These are phyloP conservation scores for Ramaria rubella DNA, from an alignment of 768 basidiomycete genomes.

Conservation along the genomic window DNA sequence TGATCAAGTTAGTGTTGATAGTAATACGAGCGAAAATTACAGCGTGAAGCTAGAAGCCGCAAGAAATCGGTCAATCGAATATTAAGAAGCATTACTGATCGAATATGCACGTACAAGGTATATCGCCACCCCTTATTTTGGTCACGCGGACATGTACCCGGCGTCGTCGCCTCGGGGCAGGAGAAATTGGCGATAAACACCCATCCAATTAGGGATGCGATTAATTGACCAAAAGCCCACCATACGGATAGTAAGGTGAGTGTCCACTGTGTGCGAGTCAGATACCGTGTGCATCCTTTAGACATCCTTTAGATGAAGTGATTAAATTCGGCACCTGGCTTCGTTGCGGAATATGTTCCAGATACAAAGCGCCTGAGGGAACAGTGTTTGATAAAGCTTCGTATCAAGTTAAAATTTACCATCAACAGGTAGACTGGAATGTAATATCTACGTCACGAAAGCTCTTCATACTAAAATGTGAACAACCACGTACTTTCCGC, in stretches of 20 bases:
- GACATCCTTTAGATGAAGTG: conserved; percentile 2
- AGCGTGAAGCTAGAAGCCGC: conserved; percentile 30
- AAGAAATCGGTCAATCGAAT: not conserved
- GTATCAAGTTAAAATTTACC: conserved; percentile 26
- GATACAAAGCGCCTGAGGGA: conserved; percentile 34
- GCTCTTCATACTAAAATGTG: conserved; percentile 24
- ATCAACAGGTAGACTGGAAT: conserved; percentile 37
- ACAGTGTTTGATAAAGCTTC: not conserved
- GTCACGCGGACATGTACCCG: conserved; percentile 38
- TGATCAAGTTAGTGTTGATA: conserved; percentile 2
- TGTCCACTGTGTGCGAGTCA: conserved; percentile 34
- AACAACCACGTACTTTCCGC: conserved; percentile 42
- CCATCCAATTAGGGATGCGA: conserved; percentile 48
- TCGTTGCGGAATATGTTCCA: conserved; percentile 39
- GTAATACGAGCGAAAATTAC: conserved; percentile 21
- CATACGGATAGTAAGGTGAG: conserved; percentile 48
- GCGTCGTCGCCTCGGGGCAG: conserved; percentile 29
- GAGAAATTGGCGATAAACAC: conserved; percentile 51
- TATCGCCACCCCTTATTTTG: conserved; percentile 61
- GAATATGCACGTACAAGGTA: conserved; percentile 34
- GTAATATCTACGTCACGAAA: conserved; percentile 15
- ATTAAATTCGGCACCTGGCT: conserved; percentile 33
- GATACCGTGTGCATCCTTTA: no score
- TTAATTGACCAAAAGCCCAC: conserved; percentile 47
- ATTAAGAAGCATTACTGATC: not conserved